Percentiles rank a stretch among this genome's conserved stretches.
Conservation (phyloP, 192 early-diverging fungal genomes). For the Phlyctochytrium planicorne region DNA sequence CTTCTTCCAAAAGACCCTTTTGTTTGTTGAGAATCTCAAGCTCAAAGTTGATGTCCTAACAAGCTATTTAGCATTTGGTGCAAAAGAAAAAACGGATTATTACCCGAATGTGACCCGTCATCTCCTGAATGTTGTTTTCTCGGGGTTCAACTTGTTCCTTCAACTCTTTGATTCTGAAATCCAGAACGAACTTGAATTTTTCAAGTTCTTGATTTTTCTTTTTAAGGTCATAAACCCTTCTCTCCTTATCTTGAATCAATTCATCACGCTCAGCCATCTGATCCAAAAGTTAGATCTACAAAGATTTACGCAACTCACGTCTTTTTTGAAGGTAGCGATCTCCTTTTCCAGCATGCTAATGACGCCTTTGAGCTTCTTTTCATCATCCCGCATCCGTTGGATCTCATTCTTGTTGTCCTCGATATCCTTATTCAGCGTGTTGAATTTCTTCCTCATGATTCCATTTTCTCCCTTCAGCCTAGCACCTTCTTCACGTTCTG, state of each 20-base stretch:
- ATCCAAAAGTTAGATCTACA: neutral
- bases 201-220: conserved; percentile 66
- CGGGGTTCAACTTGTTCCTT: conserved; percentile 60
- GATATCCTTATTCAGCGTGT: conserved; percentile 59
- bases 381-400: conserved; percentile 44
- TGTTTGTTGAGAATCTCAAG: conserved; percentile 37
- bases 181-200: conserved; percentile 62
- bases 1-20: conserved; percentile 25
- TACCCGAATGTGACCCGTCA: conserved; percentile 46
- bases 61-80: neutral
- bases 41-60: conserved; percentile 44
- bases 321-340: conserved; percentile 47
- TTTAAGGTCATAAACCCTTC: conserved; percentile 55
- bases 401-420: conserved; percentile 53
- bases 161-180: conserved; percentile 57
- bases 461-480: conserved; percentile 62
- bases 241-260: conserved; percentile 58
- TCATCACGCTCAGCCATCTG: conserved; percentile 57
- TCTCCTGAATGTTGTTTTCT: conserved; percentile 52
- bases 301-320: conserved; percentile 32
- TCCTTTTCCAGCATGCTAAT: conserved; percentile 55
- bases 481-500: conserved; percentile 52
- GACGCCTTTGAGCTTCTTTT: conserved; percentile 44
- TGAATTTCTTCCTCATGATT: conserved; percentile 66
- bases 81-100: neutral